phyloP scores from a whole-genome alignment of 2,329 filamentous ascomycete species.

The Leptographium radiaticola region DNA sequence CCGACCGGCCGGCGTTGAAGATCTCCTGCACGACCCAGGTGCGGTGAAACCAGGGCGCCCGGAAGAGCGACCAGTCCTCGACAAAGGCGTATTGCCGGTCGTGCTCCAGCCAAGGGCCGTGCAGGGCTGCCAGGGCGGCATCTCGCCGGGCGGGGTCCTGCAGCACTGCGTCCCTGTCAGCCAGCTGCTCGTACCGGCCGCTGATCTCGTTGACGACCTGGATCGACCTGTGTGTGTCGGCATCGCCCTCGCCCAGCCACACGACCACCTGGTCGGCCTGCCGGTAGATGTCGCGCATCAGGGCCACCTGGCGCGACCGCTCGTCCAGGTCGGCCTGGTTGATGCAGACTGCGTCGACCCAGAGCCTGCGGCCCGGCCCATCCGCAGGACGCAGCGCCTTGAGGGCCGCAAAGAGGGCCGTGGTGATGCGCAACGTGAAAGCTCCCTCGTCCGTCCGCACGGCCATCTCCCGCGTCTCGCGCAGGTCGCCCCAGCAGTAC shows the following conservation, averaged over 20 bases:
- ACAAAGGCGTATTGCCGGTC: neutral
- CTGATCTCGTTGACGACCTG: neutral
- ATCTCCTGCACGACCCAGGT: constrained; percentile 10
- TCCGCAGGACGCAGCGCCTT: neutral
- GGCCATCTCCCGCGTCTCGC: neutral
- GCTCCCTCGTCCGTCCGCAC: neutral
- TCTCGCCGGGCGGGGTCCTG: neutral
- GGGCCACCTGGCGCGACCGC: constrained; percentile 4
- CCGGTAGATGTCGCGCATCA: constrained; percentile 8
- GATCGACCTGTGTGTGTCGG: neutral
- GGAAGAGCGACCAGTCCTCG: neutral
- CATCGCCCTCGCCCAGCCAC: constrained; percentile 6
- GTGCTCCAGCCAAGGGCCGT: neutral
- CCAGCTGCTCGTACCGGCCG: neutral
- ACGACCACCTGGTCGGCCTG: constrained; percentile 3
- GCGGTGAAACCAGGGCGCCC: constrained; percentile 6
- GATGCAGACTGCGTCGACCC: constrained; percentile 4
- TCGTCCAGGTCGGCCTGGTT: constrained; percentile 5
- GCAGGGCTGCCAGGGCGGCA: neutral
- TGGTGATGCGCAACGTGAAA: neutral
- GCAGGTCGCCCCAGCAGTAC: constrained; percentile 1
- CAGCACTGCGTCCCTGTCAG: neutral
- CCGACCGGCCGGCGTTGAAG: neutral
- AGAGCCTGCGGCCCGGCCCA: neutral
- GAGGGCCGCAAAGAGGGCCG: neutral